Evolutionary conservation across 179 eudicot genomes (phyloP).

Genomic region (Amaranthus tricolor): DNA sequence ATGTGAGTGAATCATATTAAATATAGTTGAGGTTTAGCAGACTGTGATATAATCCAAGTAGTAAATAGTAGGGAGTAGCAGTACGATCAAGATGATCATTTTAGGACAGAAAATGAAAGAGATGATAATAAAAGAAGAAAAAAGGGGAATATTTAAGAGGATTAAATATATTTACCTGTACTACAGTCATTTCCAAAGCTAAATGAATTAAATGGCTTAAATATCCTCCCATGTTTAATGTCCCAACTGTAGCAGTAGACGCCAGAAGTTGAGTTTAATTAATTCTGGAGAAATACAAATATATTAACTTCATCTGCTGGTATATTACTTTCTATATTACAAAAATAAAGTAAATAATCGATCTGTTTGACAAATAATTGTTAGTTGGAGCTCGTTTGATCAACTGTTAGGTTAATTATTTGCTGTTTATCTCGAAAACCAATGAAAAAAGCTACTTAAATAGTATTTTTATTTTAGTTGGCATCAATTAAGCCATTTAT

Average conservation of each 20-base stretch:
- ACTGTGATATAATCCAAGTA: too few species aligned
- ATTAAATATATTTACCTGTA: constrained; percentile 24
- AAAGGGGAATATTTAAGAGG: constrained; percentile 9
- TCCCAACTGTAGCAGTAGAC: constrained; percentile 23
- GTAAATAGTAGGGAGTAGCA: too few species aligned
- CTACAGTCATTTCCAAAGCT: constrained; percentile 24
- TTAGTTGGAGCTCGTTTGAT: too few species aligned
- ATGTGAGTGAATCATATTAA: too few species aligned
- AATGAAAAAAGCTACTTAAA: too few species aligned
- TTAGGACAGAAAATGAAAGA: constrained; percentile 5
- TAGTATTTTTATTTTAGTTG: too few species aligned
- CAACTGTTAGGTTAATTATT: too few species aligned
- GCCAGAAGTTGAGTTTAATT: constrained; percentile 7
- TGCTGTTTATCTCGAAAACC: too few species aligned
- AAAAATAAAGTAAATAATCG: not conserved
- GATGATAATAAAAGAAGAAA: not conserved
- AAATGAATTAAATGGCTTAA: constrained; percentile 20
- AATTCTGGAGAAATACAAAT: not conserved
- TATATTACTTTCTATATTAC: not conserved
- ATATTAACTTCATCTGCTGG: constrained; percentile 3
- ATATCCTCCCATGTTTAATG: constrained; percentile 34
- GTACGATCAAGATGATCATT: not conserved
- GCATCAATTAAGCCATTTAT: too few species aligned
- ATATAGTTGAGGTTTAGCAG: too few species aligned
- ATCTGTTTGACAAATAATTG: too few species aligned